These are phyloP conservation scores for Fusarium sp. DNA, from an alignment of 2,329 filamentous ascomycete species.

Conservation along the genomic window DNA sequence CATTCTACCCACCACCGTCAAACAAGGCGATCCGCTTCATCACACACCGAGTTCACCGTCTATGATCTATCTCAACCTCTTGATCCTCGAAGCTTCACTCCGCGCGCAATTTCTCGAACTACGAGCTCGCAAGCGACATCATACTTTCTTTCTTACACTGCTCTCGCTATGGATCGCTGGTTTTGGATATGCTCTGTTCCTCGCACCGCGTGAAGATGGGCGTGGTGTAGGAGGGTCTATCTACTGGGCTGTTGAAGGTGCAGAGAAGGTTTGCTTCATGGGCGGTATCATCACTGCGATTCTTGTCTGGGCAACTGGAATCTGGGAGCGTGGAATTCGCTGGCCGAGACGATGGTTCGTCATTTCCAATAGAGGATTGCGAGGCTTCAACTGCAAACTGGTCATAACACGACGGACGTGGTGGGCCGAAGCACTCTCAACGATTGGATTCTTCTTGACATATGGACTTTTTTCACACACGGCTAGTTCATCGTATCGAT, in stretches of 20 bases:
- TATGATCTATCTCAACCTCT: slow-evolving; percentile 97
- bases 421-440: slow-evolving; percentile 82
- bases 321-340: slow-evolving; percentile 94
- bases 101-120: slow-evolving; percentile 93
- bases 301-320: slow-evolving; percentile 92
- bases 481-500: slow-evolving; percentile 78
- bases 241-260: slow-evolving; percentile 95
- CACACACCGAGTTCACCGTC: slow-evolving; percentile 90
- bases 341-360: slow-evolving; percentile 94
- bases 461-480: slow-evolving; percentile 78
- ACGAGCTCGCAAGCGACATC: slow-evolving; percentile 87
- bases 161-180: slow-evolving; percentile 83
- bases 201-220: slow-evolving; percentile 96
- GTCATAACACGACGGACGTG: slow-evolving; percentile 87
- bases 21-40: slow-evolving; percentile 77
- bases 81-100: slow-evolving; percentile 94
- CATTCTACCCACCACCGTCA: slow-evolving; percentile 58
- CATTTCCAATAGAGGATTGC: slow-evolving; percentile 88
- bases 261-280: slow-evolving; percentile 91
- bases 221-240: slow-evolving; percentile 90
- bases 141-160: slow-evolving; percentile 90
- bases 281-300: slow-evolving; percentile 88
- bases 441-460: slow-evolving; percentile 81
- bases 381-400: slow-evolving; percentile 96
- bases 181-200: slow-evolving; percentile 91